Evolutionary conservation across 768 basidiomycete species (phyloP), one percentile per base, ranked within the genome.

Genomic region (Lentinula boryana): DNA sequence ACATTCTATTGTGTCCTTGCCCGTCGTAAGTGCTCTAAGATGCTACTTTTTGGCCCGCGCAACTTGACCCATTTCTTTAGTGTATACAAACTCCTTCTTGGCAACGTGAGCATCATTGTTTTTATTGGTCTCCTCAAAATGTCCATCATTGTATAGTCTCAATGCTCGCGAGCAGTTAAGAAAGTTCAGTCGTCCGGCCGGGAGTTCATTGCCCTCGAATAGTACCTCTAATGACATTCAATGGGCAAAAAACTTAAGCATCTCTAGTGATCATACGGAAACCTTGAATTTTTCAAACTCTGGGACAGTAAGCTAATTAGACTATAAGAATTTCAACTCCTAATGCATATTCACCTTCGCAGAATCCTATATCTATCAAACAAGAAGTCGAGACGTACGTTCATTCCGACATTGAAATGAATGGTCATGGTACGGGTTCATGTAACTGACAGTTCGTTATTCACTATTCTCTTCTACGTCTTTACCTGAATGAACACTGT

Each of bases 1-100:
- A 49, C 57, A 5, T 58, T 58, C 44, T 58, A 58, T 48, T 48
- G 44, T n/a, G 46, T 27, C 13, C 57, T 58, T 15, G 57, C 57
- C 33, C 57, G 57, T 13, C 23, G 57, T 49, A 58, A 58, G 57
- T 49, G n/a, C 13, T 10, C 27, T 46, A 21, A 13, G 5, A 27
- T 27, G 27, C 27, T 27, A 27, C 27, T 27, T 3, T 27, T 27
- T 27, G 1, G 27, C 27, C 3, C 27, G 27, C 27, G 27, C 21
- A 36, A n/a, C 21, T 9, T 36, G 12, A 18, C 15, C 40, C 4
- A 33, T 35, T 1, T 10, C 10, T 33, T 12, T 18, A 58, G 57
- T 58, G 33, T 58, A 58, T 36, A 21, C 57, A 9, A 58, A 58
- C 18, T 58, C 57, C 7, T 49, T 58, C 33, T 44, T 48, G 9